phyloP scores from a whole-genome alignment of 2,329 filamentous ascomycete genomes.

The Fusarium anthophilum region DNA sequence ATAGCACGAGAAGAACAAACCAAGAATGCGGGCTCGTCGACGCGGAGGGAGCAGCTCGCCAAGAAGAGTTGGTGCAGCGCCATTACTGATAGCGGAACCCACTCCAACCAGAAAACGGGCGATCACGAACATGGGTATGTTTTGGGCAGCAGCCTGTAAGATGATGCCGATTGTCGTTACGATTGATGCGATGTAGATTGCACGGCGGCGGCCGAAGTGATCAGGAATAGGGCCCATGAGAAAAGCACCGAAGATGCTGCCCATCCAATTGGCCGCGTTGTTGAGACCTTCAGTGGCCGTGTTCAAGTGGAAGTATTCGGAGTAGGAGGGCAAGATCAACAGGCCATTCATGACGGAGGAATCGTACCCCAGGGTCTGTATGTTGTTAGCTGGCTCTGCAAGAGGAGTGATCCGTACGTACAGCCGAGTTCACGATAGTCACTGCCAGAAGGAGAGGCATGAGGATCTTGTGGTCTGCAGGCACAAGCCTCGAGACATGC shows the following conservation, averaged over 20 bases:
- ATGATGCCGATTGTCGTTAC: neutral
- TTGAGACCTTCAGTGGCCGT: neutral
- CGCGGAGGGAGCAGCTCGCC: neutral
- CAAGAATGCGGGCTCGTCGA: neutral
- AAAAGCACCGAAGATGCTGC: neutral
- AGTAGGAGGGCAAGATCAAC: neutral
- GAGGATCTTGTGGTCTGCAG: neutral
- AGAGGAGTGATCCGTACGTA: neutral
- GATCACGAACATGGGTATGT: neutral
- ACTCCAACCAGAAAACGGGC: neutral
- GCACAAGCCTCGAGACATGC: neutral
- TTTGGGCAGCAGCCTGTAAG: neutral
- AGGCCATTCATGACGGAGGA: neutral
- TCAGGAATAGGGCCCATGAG: neutral
- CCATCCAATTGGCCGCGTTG: neutral
- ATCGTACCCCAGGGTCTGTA: neutral
- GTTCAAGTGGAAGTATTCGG: neutral
- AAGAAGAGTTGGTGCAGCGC: neutral
- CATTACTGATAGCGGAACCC: neutral
- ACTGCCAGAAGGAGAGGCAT: neutral
- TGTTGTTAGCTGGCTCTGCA: neutral
- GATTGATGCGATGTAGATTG: neutral
- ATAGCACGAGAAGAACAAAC: neutral
- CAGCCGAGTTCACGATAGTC: neutral
- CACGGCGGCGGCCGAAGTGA: neutral